Conservation (phyloP, 768 basidiomycete genomes). For the Trametes sanguinea region DNA sequence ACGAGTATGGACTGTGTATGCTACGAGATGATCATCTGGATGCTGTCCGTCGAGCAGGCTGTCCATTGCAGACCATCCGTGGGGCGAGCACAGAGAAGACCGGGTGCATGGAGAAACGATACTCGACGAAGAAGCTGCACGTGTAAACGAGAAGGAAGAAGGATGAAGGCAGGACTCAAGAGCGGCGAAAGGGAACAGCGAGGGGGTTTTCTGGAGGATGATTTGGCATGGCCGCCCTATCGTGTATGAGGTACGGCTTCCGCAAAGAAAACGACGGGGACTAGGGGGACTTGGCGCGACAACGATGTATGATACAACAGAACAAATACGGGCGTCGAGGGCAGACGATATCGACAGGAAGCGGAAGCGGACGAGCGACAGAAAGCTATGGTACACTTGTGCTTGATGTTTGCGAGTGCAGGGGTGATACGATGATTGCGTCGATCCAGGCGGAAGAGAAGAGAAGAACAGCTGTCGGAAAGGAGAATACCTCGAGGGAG, state of each 20-base stretch:
- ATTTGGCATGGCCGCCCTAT: background rate
- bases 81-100: background rate
- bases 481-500: no score
- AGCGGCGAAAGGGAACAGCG: no score
- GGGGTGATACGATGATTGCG: background rate
- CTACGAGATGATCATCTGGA: background rate
- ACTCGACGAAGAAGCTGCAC: background rate
- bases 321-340: background rate
- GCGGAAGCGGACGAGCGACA: background rate
- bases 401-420: background rate
- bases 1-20: background rate
- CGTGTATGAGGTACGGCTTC: background rate
- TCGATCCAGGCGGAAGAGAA: background rate
- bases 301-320: constrained; percentile 9
- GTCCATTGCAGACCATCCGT: constrained; percentile 1
- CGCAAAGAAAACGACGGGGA: background rate
- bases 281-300: background rate
- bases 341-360: background rate
- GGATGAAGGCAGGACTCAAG: background rate
- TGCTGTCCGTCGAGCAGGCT: constrained; percentile 12
- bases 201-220: background rate
- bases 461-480: no score
- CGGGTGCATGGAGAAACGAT: background rate
- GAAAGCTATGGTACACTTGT: constrained; percentile 1
- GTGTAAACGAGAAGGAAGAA: background rate